Percentiles rank a stretch among this genome's conserved stretches.
phyloP scores from a whole-genome alignment of 176 grass and related monocot genomes.

The Poa annua region DNA sequence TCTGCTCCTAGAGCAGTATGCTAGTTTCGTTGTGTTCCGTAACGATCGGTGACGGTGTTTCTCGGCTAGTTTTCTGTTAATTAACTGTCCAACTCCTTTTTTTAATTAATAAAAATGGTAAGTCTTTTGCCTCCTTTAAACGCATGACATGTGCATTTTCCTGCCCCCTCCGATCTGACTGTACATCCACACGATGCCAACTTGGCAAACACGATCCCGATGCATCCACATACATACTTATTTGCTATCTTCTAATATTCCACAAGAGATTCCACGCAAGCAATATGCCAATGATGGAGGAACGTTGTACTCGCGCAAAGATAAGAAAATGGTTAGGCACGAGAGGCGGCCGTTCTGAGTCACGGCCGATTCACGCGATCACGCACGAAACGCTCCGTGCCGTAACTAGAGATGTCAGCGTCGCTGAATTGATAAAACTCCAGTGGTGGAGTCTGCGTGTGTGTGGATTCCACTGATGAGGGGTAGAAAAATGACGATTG shows the following conservation, averaged over 20 bases:
- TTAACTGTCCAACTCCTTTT: too few species aligned
- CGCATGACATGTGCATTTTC: not conserved
- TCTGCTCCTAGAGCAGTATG: too few species aligned
- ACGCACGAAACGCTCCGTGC: not conserved
- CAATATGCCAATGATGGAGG: not conserved
- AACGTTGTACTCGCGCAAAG: too few species aligned
- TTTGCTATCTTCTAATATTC: not conserved
- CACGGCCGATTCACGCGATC: constrained; percentile 33
- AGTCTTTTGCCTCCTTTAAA: too few species aligned
- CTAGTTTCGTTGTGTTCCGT: too few species aligned
- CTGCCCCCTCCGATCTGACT: not conserved
- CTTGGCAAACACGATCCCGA: too few species aligned
- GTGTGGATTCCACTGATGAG: too few species aligned
- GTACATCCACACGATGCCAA: not conserved
- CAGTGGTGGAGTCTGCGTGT: too few species aligned
- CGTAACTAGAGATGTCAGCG: not conserved
- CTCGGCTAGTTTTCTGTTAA: too few species aligned
- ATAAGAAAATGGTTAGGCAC: constrained; percentile 43
- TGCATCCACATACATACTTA: not conserved
- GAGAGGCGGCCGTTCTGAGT: constrained; percentile 31
- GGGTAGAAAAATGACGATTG: too few species aligned
- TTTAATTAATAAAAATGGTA: too few species aligned
- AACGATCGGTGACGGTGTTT: too few species aligned
- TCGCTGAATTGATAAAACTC: not conserved
- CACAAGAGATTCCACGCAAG: constrained; percentile 3